A percentile compares a stretch with the other conserved stretches of the same genome.
These are phyloP conservation scores for Podospora didyma DNA, from an alignment of 495 filamentous ascomycete species.

Conservation along the genomic window DNA sequence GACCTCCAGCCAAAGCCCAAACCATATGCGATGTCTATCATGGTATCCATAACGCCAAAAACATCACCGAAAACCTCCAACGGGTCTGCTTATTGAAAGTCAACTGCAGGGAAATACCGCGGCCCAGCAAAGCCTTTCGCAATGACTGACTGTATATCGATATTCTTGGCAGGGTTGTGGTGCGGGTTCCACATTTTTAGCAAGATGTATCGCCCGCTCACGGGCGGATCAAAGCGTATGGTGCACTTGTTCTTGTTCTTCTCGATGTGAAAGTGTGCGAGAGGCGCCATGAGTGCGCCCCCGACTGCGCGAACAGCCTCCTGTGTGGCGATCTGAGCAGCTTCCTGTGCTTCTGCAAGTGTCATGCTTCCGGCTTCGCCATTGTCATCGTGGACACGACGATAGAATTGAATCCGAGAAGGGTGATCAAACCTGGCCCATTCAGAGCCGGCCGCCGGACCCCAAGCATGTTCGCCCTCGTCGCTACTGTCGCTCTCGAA, in stretches of 20 bases:
- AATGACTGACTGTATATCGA: conserved; percentile 80
- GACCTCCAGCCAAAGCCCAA: background rate
- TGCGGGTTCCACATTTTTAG: conserved; percentile 82
- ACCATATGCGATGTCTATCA: background rate
- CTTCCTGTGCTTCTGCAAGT: conserved; percentile 46
- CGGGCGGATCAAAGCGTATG: conserved; percentile 82
- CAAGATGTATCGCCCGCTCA: conserved; percentile 76
- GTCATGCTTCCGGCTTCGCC: conserved; percentile 28
- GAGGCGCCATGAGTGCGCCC: conserved; percentile 58
- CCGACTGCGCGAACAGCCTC: conserved; percentile 53
- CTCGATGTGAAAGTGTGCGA: conserved; percentile 76
- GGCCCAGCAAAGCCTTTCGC: conserved; percentile 79
- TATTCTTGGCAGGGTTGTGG: conserved; percentile 55
- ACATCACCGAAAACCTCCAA: background rate
- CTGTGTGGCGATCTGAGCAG: conserved; percentile 49
- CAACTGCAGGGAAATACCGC: conserved; percentile 58
- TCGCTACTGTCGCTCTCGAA: conserved; percentile 48
- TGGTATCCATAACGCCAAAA: background rate
- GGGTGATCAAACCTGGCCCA: conserved; percentile 11
- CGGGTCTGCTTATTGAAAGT: conserved; percentile 3
- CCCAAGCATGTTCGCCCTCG: conserved; percentile 21
- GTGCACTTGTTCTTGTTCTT: conserved; percentile 77
- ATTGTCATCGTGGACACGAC: conserved; percentile 2
- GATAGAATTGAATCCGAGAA: background rate
- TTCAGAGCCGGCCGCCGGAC: background rate